Conservation (phyloP, 371 early-diverging fungal species). For the Mortierella sp. region DNA sequence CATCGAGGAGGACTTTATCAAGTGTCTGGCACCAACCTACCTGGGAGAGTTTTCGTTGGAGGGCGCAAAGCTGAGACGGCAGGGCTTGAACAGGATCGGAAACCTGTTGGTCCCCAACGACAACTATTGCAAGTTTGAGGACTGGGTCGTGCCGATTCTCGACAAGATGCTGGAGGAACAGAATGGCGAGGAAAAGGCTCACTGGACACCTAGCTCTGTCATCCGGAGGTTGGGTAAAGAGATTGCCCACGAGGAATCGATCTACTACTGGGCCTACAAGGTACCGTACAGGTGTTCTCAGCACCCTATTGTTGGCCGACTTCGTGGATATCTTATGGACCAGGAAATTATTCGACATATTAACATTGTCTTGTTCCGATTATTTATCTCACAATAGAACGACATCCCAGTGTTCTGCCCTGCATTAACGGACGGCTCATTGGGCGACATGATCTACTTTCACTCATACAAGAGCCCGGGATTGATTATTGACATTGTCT, state of each 20-base stretch:
- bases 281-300: no score
- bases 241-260: constrained; percentile 93
- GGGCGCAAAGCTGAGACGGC: constrained; percentile 88
- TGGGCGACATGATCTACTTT: constrained; percentile 99
- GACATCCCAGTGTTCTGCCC: constrained; percentile 99
- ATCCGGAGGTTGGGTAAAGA: constrained; percentile 97
- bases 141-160: constrained; percentile 96
- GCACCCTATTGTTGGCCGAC: no score
- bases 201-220: constrained; percentile 95
- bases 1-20: constrained; percentile 99
- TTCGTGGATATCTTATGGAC: no score
- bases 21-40: constrained; percentile 95
- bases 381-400: constrained; percentile 80
- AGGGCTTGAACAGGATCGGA: constrained; percentile 98
- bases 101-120: constrained; percentile 99
- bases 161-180: constrained; percentile 96
- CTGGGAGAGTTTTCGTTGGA: constrained; percentile 87
- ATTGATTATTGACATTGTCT: constrained; percentile 95
- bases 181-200: constrained; percentile 63
- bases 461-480: constrained; percentile 97
- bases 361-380: no score
- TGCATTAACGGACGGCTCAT: constrained; percentile 98
- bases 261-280: constrained; percentile 98
- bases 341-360: no score
- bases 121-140: constrained; percentile 99